Conservation (phyloP, 345 rosid genomes). For the Syzygium jambos region DNA sequence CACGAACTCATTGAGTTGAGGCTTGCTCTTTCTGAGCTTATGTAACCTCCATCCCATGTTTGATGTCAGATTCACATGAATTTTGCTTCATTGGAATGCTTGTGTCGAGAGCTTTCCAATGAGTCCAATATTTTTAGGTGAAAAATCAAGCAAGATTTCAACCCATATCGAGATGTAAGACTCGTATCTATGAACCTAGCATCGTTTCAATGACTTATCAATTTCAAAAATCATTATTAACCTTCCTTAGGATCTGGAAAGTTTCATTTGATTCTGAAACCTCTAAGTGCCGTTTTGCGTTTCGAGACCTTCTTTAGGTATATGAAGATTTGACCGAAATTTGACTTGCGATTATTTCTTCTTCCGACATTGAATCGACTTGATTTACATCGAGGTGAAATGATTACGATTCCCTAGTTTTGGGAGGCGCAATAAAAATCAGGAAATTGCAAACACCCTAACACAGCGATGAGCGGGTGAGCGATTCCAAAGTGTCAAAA, state of each 20-base stretch:
- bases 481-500: background rate
- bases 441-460: background rate
- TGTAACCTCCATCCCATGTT: background rate
- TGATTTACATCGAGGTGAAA: background rate
- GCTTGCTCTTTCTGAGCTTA: background rate
- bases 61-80: background rate
- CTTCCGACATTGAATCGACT: no score
- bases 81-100: background rate
- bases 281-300: background rate
- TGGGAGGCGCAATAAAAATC: background rate
- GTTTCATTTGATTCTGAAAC: background rate
- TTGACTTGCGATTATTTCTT: background rate
- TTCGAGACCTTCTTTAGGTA: background rate
- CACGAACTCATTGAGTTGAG: background rate
- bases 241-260: background rate
- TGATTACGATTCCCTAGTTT: background rate
- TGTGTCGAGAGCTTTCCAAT: background rate
- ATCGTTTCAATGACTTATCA: background rate
- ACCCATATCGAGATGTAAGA: background rate
- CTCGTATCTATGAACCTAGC: background rate
- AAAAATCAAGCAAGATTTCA: background rate
- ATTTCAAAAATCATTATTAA: background rate
- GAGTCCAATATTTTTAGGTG: background rate
- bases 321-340: background rate
- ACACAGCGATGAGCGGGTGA: background rate